These are phyloP conservation scores for Xylaria sp. DNA, from an alignment of 2,329 filamentous ascomycete genomes.

Conservation along the genomic window DNA sequence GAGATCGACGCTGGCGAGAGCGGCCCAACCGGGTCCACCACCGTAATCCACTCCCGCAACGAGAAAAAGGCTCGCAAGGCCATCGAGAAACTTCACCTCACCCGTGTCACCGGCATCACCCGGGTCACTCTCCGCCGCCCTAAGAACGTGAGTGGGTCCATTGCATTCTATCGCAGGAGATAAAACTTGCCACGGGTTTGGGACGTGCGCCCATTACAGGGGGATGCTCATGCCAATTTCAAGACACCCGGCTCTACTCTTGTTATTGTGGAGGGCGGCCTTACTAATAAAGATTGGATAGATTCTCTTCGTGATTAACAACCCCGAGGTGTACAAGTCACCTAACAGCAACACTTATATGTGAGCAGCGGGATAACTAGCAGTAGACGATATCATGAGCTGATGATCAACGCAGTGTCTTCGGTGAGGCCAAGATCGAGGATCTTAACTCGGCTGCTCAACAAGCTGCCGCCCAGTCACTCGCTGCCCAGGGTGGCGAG, in stretches of 20 bases:
- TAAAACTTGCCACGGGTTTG: not conserved
- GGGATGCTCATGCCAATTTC: not conserved
- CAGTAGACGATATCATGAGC: conserved; percentile 6
- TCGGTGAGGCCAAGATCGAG: conserved; percentile 99
- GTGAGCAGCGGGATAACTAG: conserved; percentile 66
- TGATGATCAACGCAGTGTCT: conserved; percentile 73
- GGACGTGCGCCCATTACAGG: not conserved
- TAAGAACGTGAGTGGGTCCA: conserved; percentile 85
- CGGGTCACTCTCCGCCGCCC: conserved; percentile 97
- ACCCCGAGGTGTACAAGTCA: conserved; percentile 99
- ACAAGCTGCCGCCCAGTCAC: conserved; percentile 93
- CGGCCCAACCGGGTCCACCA: conserved; percentile 82
- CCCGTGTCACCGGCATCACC: conserved; percentile 96
- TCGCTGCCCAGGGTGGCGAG: conserved; percentile 78
- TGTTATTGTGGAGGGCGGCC: conserved; percentile 53
- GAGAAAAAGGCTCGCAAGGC: conserved; percentile 99
- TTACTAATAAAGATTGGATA: conserved; percentile 53
- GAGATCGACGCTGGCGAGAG: conserved; percentile 77
- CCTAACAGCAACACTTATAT: conserved; percentile 99
- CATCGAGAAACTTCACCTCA: conserved; percentile 97
- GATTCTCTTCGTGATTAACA: conserved; percentile 99
- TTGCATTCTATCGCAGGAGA: not conserved
- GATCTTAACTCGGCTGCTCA: conserved; percentile 99
- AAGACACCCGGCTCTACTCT: not conserved
- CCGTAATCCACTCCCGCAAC: conserved; percentile 97